Evolutionary conservation across 176 grass and related monocot species (phyloP).

Genomic region (Raddia guianensis): DNA sequence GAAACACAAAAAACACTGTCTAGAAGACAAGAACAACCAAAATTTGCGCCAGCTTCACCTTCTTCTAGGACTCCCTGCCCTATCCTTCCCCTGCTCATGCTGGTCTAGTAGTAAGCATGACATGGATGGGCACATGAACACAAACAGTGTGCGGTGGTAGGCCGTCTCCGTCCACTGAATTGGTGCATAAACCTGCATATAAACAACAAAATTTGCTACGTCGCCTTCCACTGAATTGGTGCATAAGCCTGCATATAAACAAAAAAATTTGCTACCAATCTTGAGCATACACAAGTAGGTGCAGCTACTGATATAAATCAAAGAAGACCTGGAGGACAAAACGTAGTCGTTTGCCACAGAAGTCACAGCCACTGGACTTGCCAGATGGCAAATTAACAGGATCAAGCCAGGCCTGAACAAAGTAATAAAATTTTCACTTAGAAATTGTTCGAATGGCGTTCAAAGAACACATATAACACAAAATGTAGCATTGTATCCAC

Average conservation of each 20-base stretch:
- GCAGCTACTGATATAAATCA: no score
- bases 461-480: no score
- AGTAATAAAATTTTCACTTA: no score
- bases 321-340: constrained; percentile 53
- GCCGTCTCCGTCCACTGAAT: constrained; percentile 35
- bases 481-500: not conserved
- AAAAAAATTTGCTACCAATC: no score
- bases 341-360: constrained; percentile 48
- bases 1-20: no score
- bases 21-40: no score
- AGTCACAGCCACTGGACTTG: constrained; percentile 36
- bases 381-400: constrained; percentile 49
- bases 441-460: no score
- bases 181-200: constrained; percentile 13
- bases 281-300: no score
- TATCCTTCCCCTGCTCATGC: constrained; percentile 40
- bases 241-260: not conserved
- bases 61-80: no score
- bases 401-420: constrained; percentile 41
- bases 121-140: constrained; percentile 70
- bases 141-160: constrained; percentile 53
- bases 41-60: no score
- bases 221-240: constrained; percentile 21
- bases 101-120: constrained; percentile 56
- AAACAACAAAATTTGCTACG: no score